These are phyloP conservation scores for Melampsora larici-populina DNA, from an alignment of 1,284 basidiomycete species.

Conservation along the genomic window DNA sequence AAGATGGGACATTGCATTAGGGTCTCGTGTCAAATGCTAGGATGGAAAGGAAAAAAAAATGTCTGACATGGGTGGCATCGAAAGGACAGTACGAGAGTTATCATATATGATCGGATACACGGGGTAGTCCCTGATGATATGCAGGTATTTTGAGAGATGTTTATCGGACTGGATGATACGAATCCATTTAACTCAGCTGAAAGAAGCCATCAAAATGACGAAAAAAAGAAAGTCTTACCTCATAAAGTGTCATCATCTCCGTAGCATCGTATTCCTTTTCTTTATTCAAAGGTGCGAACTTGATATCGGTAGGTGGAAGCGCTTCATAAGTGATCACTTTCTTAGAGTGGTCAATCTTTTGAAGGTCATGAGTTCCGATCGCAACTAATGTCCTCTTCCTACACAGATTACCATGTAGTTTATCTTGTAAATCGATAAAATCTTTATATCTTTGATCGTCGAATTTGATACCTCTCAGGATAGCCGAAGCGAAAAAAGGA, in stretches of 20 bases:
- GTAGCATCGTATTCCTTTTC: slow-evolving; percentile 70
- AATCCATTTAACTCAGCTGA: not conserved
- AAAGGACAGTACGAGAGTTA: slow-evolving; percentile 75
- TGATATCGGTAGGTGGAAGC: slow-evolving; percentile 79
- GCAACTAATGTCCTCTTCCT: slow-evolving; percentile 85
- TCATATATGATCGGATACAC: slow-evolving; percentile 99
- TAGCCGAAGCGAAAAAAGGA: slow-evolving; percentile 84
- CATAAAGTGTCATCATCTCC: slow-evolving; percentile 83
- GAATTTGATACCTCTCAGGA: slow-evolving; percentile 84
- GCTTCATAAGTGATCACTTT: slow-evolving; percentile 71
- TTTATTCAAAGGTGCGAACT: slow-evolving; percentile 80
- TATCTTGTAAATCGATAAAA: slow-evolving; percentile 92
- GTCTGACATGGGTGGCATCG: slow-evolving; percentile 84
- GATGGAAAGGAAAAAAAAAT: not conserved
- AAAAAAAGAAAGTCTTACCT: slow-evolving; percentile 60
- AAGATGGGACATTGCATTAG: not conserved
- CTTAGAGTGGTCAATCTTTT: slow-evolving; percentile 82
- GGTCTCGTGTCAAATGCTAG: not conserved
- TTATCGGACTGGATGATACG: slow-evolving; percentile 70
- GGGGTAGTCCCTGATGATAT: slow-evolving; percentile 88
- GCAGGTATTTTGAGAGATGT: slow-evolving; percentile 82
- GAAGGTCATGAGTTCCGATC: slow-evolving; percentile 96
- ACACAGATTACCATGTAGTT: slow-evolving; percentile 94
- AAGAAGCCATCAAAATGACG: not conserved
- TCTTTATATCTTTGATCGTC: slow-evolving; percentile 84